Evolutionary conservation across 2,329 filamentous ascomycete genomes (phyloP).

Genomic region (Didymella exigua): DNA sequence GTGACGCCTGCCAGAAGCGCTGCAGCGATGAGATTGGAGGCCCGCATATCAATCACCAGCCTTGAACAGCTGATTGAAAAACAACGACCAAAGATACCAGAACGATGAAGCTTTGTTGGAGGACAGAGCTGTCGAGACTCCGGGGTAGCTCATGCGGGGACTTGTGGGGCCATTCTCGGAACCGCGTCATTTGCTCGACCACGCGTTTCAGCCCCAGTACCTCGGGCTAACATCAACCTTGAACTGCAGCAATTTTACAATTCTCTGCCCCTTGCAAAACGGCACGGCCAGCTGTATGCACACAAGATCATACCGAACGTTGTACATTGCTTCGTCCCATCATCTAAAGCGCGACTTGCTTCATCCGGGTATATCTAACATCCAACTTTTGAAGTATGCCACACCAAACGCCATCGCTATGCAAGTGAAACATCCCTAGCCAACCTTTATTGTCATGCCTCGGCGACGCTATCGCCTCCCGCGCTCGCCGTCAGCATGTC

Average conservation of each 20-base stretch:
- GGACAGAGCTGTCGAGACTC: constrained; percentile 3
- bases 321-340: constrained; percentile 23
- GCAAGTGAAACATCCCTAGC: constrained; percentile 16
- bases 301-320: constrained; percentile 10
- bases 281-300: too few species aligned
- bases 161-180: constrained; percentile 1
- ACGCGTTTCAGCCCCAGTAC: constrained; percentile 5
- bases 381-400: constrained; percentile 17
- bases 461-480: constrained; percentile 18
- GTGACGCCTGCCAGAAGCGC: constrained; percentile 51
- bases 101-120: not conserved
- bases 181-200: constrained; percentile 9
- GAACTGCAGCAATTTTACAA: not conserved
- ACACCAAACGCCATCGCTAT: constrained; percentile 47
- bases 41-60: constrained; percentile 34
- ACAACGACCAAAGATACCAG: not conserved
- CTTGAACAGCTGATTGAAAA: not conserved
- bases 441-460: constrained; percentile 14
- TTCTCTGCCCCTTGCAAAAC: too few species aligned
- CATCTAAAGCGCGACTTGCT: constrained; percentile 31
- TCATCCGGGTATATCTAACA: constrained; percentile 23
- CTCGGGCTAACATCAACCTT: not conserved
- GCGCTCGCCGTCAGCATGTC: constrained; percentile 73
- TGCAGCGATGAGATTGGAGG: constrained; percentile 25
- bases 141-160: constrained; percentile 17